Conservation (phyloP, 257 asterid genomes). For the Fraxinus pennsylvanica region DNA sequence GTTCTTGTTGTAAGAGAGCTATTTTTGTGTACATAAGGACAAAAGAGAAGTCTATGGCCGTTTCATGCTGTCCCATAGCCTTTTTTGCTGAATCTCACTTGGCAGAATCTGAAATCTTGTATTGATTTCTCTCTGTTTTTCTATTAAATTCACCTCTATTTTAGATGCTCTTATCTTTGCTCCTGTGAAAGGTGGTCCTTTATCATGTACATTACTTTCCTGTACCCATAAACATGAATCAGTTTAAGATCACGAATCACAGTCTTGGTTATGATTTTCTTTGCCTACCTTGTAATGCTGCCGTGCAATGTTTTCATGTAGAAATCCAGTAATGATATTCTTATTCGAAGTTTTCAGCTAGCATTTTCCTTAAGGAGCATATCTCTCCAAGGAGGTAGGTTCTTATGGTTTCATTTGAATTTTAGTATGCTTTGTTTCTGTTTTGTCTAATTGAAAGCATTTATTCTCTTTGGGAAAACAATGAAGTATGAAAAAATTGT, state of each 20-base stretch:
- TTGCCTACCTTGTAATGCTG: slow-evolving; percentile 29
- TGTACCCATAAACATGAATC: slow-evolving; percentile 23
- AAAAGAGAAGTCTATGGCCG: slow-evolving; percentile 11
- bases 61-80: background rate
- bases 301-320: slow-evolving; percentile 33
- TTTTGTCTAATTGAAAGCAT: no score
- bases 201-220: slow-evolving; percentile 17
- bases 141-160: background rate
- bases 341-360: slow-evolving; percentile 69
- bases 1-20: background rate
- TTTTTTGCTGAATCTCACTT: background rate
- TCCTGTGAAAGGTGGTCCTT: slow-evolving; percentile 11
- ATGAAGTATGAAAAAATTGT: background rate
- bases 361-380: slow-evolving; percentile 68
- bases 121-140: background rate
- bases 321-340: slow-evolving; percentile 46
- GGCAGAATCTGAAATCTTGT: background rate
- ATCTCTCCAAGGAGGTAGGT: slow-evolving; percentile 67
- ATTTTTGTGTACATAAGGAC: background rate
- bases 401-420: background rate
- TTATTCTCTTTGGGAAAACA: no score
- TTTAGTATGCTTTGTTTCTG: no score
- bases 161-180: slow-evolving; percentile 26
- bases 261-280: slow-evolving; percentile 1
- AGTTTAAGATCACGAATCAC: slow-evolving; percentile 8